Evolutionary conservation across 768 basidiomycete species (phyloP).

Genomic region (Nevesoporus exiguus): DNA sequence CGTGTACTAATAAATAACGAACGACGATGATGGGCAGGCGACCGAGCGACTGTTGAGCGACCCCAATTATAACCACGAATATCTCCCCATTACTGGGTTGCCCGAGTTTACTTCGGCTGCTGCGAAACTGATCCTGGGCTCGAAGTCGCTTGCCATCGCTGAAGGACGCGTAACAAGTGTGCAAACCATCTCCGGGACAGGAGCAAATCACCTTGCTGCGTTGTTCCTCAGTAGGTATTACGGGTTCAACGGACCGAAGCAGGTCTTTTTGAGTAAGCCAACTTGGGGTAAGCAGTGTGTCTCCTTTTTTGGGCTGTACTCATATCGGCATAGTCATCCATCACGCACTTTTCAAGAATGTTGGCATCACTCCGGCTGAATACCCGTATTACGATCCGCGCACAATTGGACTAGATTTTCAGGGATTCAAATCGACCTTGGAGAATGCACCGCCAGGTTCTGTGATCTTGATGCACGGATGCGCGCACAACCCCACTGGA

Average conservation of each 20-base stretch:
- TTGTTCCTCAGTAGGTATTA: conserved; percentile 85
- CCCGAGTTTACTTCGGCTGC: conserved; percentile 80
- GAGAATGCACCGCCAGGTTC: conserved; percentile 68
- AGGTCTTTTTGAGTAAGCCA: conserved; percentile 84
- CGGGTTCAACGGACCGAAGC: conserved; percentile 58
- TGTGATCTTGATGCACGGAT: conserved; percentile 88
- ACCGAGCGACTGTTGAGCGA: conserved; percentile 66
- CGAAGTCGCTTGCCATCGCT: conserved; percentile 64
- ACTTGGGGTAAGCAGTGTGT: conserved; percentile 75
- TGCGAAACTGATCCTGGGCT: conserved; percentile 76
- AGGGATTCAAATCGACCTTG: conserved; percentile 60
- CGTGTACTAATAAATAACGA: background rate
- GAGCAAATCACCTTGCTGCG: conserved; percentile 91
- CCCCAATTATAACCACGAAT: conserved; percentile 82
- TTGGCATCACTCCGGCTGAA: conserved; percentile 79
- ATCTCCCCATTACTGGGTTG: conserved; percentile 87
- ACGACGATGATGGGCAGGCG: conserved; percentile 46
- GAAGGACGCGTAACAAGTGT: conserved; percentile 74
- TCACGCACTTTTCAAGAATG: conserved; percentile 85
- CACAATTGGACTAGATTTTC: conserved; percentile 83
- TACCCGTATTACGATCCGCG: conserved; percentile 94
- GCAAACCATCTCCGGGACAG: conserved; percentile 95
- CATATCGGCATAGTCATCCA: conserved; percentile 63
- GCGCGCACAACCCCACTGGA: conserved; percentile 96
- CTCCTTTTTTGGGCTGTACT: background rate